These are phyloP conservation scores for Gossypium gossypioides DNA, from an alignment of 441 rosid species.

Conservation along the genomic window DNA sequence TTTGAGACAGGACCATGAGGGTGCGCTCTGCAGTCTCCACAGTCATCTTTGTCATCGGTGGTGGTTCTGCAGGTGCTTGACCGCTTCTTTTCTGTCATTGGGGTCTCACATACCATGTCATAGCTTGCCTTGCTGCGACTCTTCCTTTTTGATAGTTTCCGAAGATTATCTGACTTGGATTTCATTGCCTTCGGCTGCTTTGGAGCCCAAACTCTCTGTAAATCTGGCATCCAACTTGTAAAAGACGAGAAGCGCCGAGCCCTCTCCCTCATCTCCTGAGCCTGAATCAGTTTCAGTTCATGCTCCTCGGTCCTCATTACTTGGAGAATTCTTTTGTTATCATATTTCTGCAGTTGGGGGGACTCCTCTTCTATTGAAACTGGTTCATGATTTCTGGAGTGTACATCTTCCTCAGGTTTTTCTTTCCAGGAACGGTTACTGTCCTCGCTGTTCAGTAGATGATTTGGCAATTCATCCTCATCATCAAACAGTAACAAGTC, in stretches of 20 bases:
- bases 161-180: constrained; percentile 20
- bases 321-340: constrained; percentile 19
- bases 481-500: constrained; percentile 57
- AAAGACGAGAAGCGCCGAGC: constrained; percentile 68
- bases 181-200: constrained; percentile 38
- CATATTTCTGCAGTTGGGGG: constrained; percentile 17
- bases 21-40: constrained; percentile 16
- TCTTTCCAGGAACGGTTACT: constrained; percentile 50
- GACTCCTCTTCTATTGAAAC: constrained; percentile 27
- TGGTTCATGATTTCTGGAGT: constrained; percentile 8
- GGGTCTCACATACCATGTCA: constrained; percentile 73
- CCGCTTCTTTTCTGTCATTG: constrained; percentile 38
- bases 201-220: constrained; percentile 86
- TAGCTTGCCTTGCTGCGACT: constrained; percentile 28
- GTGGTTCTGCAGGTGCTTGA: constrained; percentile 19
- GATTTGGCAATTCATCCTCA: constrained; percentile 47
- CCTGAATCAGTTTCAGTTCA: constrained; percentile 44
- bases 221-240: constrained; percentile 76
- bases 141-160: constrained; percentile 44
- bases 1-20: constrained; percentile 45
- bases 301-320: constrained; percentile 23
- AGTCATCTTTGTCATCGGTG: constrained; percentile 21
- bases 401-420: constrained; percentile 24
- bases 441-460: constrained; percentile 57
- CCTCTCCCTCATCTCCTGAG: constrained; percentile 63